Base-by-base conservation (phyloP, 805 yeast genomes). In the Wickerhamiella spandovensis region DNA sequence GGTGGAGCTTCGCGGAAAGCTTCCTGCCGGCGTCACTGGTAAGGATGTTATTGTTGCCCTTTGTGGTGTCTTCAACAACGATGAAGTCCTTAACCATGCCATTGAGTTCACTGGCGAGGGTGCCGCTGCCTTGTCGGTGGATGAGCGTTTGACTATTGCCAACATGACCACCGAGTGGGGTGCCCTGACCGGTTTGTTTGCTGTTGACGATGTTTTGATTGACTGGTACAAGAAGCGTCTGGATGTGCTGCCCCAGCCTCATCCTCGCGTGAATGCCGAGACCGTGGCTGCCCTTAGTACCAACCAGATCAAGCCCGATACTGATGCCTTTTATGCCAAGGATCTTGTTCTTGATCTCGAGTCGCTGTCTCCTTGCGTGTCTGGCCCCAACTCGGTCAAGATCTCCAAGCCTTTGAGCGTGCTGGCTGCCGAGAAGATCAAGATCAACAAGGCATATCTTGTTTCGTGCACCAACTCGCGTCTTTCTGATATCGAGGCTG, bases 381-480 rank as follows among this genome's bases (percentile, higher is more conserved):
- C 96, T 0, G 99, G 99, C 18, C 99, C 99, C 56, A 92, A 92
- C 72, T 86, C 96, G 17, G 99, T 92, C 62, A 92, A 92, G 70
- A 76, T 92, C 28, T 81, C 95, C 24, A 86, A 73, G 61, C 76
- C 97, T 0, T 75, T 90, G 49, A 69, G 82, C 39, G 86, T 82
- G 45, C 73, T 92, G 58, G 78, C 95, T 13, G 67, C 73, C 22
- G 76, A 88, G 63, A 72, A 86, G 59, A 74, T 92, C 67, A 76
- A 78, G 57, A 82, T 90, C 60, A 78, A 92, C 72, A 92, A 92
- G 71, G 98, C 98, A 0, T 92, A 92, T 68, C 73, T 92, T 48
- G 98, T 92, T n/a, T 86, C 96, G 4, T 92, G 99, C 71, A 92
- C 99, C 9, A 92, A 92, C 70, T 86, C 97, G 5, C 79, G 99